phyloP scores from a whole-genome alignment of 371 early-diverging fungal genomes.

The Haplosporangium sp. region DNA sequence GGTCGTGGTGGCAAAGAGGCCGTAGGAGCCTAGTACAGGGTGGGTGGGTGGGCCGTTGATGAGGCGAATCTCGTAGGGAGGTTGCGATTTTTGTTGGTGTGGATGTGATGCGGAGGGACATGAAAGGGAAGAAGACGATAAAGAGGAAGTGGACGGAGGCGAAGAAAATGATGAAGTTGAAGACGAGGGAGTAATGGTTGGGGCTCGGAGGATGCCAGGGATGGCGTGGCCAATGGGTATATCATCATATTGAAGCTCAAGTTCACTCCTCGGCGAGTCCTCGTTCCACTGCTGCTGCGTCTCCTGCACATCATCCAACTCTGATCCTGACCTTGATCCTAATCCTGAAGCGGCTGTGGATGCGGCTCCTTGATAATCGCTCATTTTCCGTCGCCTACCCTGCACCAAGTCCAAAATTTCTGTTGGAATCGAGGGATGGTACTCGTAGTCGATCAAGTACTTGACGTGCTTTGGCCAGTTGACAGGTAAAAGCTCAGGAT shows the following conservation, averaged over 20 bases:
- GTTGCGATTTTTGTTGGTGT: not conserved
- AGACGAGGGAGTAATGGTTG: not conserved
- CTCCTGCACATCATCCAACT: not conserved
- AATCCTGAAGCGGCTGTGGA: not conserved
- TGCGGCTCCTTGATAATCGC: not conserved
- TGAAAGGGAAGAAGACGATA: too few species aligned
- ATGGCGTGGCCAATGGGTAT: slow-evolving; percentile 47
- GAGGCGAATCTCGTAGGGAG: slow-evolving; percentile 30
- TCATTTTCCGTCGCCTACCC: slow-evolving; percentile 17
- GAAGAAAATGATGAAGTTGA: not conserved
- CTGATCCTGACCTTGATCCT: not conserved
- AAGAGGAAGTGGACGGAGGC: not conserved
- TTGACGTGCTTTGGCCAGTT: slow-evolving; percentile 50
- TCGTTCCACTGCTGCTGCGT: not conserved
- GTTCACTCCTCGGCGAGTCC: slow-evolving; percentile 3
- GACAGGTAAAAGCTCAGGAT: slow-evolving; percentile 18
- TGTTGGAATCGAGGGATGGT: slow-evolving; percentile 31
- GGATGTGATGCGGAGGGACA: too few species aligned
- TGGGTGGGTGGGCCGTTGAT: slow-evolving; percentile 35
- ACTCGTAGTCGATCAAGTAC: slow-evolving; percentile 45
- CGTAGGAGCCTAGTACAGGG: slow-evolving; percentile 50
- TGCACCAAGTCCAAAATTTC: slow-evolving; percentile 30
- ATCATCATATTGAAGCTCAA: slow-evolving; percentile 29
- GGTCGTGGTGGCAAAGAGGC: slow-evolving; percentile 38
- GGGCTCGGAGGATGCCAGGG: slow-evolving; percentile 18